Conservation (phyloP, 108 stramenopile genomes). For the Skeletonema marinoi region DNA sequence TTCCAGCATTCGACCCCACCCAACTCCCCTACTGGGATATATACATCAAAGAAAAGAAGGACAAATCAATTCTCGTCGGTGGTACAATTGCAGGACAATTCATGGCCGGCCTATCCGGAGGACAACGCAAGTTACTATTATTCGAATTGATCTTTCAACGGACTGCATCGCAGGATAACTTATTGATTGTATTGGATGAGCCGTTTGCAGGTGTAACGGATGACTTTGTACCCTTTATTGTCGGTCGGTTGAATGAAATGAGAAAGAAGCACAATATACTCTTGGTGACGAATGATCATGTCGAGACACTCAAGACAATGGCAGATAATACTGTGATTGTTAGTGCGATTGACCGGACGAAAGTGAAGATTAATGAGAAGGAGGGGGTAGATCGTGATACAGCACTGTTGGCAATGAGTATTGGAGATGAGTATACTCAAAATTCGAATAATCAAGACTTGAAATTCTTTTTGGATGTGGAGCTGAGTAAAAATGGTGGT, state of each 20-base stretch:
- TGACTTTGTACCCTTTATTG: conserved; percentile 75
- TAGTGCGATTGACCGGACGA: conserved; percentile 63
- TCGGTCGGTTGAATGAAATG: conserved; percentile 56
- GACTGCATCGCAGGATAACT: conserved; percentile 40
- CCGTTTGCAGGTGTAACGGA: conserved; percentile 78
- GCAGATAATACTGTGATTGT: conserved; percentile 73
- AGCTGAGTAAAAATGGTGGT: conserved; percentile 48
- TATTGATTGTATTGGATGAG: conserved; percentile 67
- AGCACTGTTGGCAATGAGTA: conserved; percentile 54
- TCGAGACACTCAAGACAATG: conserved; percentile 58
- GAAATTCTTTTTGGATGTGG: conserved; percentile 68
- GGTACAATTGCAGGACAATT: conserved; percentile 79
- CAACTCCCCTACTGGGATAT: conserved; percentile 73
- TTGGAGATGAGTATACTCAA: conserved; percentile 55
- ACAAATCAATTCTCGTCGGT: conserved; percentile 53
- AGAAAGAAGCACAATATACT: conserved; percentile 63
- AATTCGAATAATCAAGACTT: conserved; percentile 42
- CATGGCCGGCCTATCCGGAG: conserved; percentile 67
- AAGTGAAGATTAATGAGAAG: conserved; percentile 53
- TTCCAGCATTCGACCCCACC: conserved; percentile 73
- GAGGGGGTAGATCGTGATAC: conserved; percentile 54
- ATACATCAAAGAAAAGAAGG: conserved; percentile 61
- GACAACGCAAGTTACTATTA: conserved; percentile 67
- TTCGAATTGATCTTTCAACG: conserved; percentile 76
- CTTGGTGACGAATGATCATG: conserved; percentile 79